Percentiles rank a stretch among this genome's conserved stretches.
These are phyloP conservation scores for Corylus americana DNA, from an alignment of 306 rosid genomes.

Conservation along the genomic window DNA sequence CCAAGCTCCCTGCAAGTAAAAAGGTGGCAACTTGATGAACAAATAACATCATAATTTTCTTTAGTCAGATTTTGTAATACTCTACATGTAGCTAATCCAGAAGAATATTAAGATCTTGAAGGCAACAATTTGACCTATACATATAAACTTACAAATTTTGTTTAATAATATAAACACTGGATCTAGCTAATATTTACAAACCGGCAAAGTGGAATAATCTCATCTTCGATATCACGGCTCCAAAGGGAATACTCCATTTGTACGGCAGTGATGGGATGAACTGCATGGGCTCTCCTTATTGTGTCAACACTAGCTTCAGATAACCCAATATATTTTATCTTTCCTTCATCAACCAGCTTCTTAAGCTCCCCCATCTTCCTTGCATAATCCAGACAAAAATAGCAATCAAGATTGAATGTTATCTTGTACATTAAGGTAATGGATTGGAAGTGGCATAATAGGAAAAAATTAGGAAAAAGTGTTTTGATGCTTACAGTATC, in stretches of 20 bases:
- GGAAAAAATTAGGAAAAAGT: background rate
- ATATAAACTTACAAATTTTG: too few species aligned
- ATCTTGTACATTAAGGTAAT: background rate
- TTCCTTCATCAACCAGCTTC: conserved; percentile 63
- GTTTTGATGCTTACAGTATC: conserved; percentile 58
- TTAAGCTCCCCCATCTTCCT: conserved; percentile 64
- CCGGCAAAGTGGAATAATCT: conserved; percentile 70
- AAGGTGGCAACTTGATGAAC: too few species aligned
- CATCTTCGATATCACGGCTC: conserved; percentile 63
- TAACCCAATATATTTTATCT: conserved; percentile 59
- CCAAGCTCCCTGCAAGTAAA: conserved; percentile 56
- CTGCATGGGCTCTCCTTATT: conserved; percentile 62
- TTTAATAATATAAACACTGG: too few species aligned
- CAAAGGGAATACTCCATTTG: conserved; percentile 78
- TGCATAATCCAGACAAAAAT: conserved; percentile 14
- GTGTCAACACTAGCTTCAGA: conserved; percentile 65
- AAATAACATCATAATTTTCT: too few species aligned
- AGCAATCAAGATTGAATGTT: background rate
- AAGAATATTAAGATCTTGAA: too few species aligned
- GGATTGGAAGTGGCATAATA: background rate
- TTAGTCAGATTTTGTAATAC: too few species aligned
- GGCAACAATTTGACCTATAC: too few species aligned
- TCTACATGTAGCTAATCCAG: too few species aligned
- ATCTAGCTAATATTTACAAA: conserved; percentile 20
- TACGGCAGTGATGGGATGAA: conserved; percentile 78